phyloP scores from a whole-genome alignment of 306 rosid species.

The Coriaria nepalensis region DNA sequence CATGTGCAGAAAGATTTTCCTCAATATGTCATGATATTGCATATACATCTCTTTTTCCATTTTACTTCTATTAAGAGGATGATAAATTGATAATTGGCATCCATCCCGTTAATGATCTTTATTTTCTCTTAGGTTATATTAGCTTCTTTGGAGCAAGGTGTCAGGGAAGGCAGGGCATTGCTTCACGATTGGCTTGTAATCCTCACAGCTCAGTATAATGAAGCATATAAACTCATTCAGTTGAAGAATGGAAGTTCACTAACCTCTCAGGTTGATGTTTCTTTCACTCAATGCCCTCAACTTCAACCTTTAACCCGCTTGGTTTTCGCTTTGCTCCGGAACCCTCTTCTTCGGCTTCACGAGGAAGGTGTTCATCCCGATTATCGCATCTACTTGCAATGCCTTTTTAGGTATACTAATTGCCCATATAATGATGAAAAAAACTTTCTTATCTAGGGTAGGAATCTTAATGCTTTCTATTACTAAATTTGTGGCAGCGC shows the following conservation, averaged over 20 bases:
- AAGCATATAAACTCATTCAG: conserved; percentile 58
- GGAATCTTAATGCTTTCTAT: neutral
- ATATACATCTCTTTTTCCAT: no score
- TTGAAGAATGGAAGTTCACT: conserved; percentile 49
- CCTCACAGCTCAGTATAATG: conserved; percentile 84
- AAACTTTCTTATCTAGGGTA: no score
- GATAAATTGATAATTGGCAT: no score
- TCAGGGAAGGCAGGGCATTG: conserved; percentile 87
- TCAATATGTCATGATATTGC: no score
- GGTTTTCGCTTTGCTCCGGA: conserved; percentile 84
- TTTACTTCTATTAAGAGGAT: no score
- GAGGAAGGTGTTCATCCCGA: conserved; percentile 99
- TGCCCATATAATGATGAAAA: conserved; percentile 5
- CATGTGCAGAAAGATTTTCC: no score
- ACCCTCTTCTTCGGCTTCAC: conserved; percentile 81
- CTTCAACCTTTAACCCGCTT: conserved; percentile 75
- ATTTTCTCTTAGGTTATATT: conserved; percentile 50
- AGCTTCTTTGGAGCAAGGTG: conserved; percentile 93
- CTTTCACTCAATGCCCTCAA: conserved; percentile 88
- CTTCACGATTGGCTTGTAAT: conserved; percentile 98
- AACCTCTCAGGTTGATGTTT: conserved; percentile 63
- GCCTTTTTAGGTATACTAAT: conserved; percentile 71
- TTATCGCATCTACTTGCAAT: conserved; percentile 80
- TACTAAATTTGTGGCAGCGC: conserved; percentile 38
- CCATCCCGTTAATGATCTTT: conserved; percentile 1